phyloP scores from a whole-genome alignment of 2,329 filamentous ascomycete genomes.

The Didymella pomorum region DNA sequence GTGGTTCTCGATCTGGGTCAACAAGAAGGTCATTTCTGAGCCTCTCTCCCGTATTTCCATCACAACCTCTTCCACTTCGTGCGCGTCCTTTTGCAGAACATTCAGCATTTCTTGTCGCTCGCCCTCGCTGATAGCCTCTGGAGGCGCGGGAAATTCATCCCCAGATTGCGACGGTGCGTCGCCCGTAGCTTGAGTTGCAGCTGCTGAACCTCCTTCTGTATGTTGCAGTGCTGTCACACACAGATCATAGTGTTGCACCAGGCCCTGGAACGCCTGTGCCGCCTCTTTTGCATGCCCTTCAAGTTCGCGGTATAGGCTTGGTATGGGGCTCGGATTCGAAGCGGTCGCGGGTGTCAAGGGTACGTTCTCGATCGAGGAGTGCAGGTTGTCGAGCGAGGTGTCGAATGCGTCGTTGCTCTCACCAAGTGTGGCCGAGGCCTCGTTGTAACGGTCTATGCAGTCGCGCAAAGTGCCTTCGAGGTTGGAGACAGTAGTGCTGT shows the following conservation, averaged over 20 bases:
- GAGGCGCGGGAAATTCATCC: constrained; percentile 52
- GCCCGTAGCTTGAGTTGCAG: constrained; percentile 54
- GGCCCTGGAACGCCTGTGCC: constrained; percentile 79
- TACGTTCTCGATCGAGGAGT: constrained; percentile 47
- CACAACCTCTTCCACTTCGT: constrained; percentile 69
- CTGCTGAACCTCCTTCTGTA: constrained; percentile 70
- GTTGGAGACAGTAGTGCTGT: constrained; percentile 72
- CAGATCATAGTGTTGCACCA: constrained; percentile 90
- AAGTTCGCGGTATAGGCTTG: constrained; percentile 61
- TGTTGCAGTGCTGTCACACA: constrained; percentile 91
- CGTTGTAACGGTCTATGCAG: constrained; percentile 75
- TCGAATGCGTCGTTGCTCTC: constrained; percentile 72
- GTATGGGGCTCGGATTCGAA: constrained; percentile 52
- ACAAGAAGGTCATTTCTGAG: constrained; percentile 77
- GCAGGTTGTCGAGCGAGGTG: constrained; percentile 65
- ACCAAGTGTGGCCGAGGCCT: constrained; percentile 67
- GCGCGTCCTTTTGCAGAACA: constrained; percentile 76
- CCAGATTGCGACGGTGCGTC: constrained; percentile 43
- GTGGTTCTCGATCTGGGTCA: constrained; percentile 69
- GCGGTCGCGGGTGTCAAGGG: constrained; percentile 40
- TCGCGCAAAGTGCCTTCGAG: constrained; percentile 72
- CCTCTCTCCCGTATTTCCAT: constrained; percentile 76
- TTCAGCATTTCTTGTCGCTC: constrained; percentile 84
- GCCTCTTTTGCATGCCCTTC: constrained; percentile 81
- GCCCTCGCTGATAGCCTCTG: constrained; percentile 75